phyloP scores from a whole-genome alignment of 441 rosid species.

The Erodium moschatum region DNA sequence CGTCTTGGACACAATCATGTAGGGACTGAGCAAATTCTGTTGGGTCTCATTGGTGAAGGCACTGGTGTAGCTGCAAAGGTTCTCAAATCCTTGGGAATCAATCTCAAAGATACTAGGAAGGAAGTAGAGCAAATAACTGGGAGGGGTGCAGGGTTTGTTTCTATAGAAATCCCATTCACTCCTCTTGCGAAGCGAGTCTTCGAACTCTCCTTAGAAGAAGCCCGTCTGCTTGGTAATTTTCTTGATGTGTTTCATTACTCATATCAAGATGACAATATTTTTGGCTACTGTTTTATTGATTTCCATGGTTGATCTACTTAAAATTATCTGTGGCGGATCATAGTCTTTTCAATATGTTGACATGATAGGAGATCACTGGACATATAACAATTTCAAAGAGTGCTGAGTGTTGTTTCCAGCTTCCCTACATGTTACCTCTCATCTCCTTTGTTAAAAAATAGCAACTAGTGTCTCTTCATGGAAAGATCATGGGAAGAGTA shows the following conservation, averaged over 20 bases:
- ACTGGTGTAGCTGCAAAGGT: conserved; percentile 97
- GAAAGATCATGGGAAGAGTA: too few species aligned
- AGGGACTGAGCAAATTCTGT: conserved; percentile 86
- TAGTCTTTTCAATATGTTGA: too few species aligned
- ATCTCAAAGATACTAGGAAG: conserved; percentile 63
- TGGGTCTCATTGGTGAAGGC: conserved; percentile 96
- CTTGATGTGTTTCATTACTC: not conserved
- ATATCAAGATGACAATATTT: not conserved
- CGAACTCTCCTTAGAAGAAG: too few species aligned
- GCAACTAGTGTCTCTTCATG: too few species aligned
- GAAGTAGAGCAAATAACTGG: conserved; percentile 96
- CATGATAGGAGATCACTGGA: too few species aligned
- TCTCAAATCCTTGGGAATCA: conserved; percentile 93
- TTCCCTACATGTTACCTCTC: too few species aligned
- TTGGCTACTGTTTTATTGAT: not conserved
- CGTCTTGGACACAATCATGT: conserved; percentile 95
- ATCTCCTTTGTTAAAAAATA: too few species aligned
- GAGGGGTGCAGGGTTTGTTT: conserved; percentile 89
- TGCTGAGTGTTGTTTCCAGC: too few species aligned
- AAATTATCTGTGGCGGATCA: too few species aligned
- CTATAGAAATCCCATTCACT: conserved; percentile 91
- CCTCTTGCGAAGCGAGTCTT: conserved; percentile 82
- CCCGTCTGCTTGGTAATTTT: conserved; percentile 66
- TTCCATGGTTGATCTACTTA: not conserved
- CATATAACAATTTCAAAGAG: too few species aligned